Evolutionary conservation across 352 stramenopile species (phyloP).

Genomic region (Phytophthora kernoviae): DNA sequence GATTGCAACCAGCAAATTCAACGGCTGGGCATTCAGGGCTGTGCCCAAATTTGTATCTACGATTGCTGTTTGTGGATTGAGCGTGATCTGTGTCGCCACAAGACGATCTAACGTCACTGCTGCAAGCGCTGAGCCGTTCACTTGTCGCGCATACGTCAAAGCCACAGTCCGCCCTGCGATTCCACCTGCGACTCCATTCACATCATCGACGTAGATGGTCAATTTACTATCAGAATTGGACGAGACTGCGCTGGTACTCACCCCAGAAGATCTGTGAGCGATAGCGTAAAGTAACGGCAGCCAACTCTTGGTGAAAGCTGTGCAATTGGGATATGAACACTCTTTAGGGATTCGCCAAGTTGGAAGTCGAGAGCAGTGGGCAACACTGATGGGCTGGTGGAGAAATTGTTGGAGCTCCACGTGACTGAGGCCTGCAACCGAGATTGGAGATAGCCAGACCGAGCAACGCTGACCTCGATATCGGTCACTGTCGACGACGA

Average conservation of each 20-base stretch:
- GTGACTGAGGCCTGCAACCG: conserved; percentile 21
- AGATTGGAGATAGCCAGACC: conserved; percentile 29
- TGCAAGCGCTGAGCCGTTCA: conserved; percentile 13
- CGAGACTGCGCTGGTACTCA: conserved; percentile 25
- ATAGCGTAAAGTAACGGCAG: conserved; percentile 46
- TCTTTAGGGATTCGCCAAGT: conserved; percentile 25
- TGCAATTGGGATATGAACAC: conserved; percentile 26
- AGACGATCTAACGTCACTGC: conserved; percentile 41
- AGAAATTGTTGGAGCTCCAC: conserved; percentile 44
- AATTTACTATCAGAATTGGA: conserved; percentile 36
- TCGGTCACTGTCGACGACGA: conserved; percentile 8
- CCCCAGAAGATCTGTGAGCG: conserved; percentile 30
- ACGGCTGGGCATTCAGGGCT: conserved; percentile 31
- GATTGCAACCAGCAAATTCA: conserved; percentile 59
- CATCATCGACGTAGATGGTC: conserved; percentile 57
- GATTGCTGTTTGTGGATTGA: conserved; percentile 24
- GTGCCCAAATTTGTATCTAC: conserved; percentile 8
- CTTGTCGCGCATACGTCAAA: conserved; percentile 33
- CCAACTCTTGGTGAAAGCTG: conserved; percentile 31
- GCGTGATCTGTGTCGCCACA: conserved; percentile 32
- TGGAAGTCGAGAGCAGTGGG: conserved; percentile 27
- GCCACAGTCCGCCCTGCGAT: conserved; percentile 4
- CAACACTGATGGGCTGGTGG: conserved; percentile 13
- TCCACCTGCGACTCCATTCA: conserved; percentile 38
- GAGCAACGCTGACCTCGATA: conserved; percentile 38